A percentile compares a stretch with the other conserved stretches of the same genome.
These are phyloP conservation scores for Lentinula guzmanii DNA, from an alignment of 768 basidiomycete species.

Conservation along the genomic window DNA sequence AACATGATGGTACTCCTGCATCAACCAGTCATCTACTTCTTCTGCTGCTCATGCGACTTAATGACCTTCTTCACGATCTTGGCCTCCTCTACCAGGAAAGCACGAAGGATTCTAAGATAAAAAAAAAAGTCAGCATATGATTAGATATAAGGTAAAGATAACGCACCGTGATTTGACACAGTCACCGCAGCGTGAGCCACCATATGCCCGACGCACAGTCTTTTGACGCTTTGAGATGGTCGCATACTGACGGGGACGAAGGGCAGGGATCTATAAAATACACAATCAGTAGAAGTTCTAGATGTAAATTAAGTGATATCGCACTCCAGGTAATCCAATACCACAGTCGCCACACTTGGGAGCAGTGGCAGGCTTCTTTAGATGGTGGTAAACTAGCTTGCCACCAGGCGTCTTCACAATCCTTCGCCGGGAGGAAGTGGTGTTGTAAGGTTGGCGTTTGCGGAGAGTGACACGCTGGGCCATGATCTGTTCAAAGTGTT, in stretches of 20 bases:
- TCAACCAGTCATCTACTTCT: neutral
- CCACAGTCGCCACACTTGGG: constrained; percentile 99
- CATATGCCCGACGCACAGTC: constrained; percentile 94
- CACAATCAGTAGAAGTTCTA: neutral
- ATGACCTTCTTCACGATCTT: constrained; percentile 99
- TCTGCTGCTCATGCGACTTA: constrained; percentile 70
- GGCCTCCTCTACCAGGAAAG: constrained; percentile 98
- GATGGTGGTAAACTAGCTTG: constrained; percentile 95
- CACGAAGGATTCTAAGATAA: constrained; percentile 78
- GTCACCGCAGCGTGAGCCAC: constrained; percentile 93
- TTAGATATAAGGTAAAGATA: neutral
- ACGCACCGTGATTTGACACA: constrained; percentile 93
- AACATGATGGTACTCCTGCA: neutral
- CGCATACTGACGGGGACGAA: constrained; percentile 94
- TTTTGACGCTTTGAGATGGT: constrained; percentile 96
- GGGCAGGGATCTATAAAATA: constrained; percentile 71
- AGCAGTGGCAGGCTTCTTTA: constrained; percentile 87
- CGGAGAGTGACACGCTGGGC: constrained; percentile 99
- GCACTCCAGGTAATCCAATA: constrained; percentile 86
- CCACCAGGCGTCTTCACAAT: constrained; percentile 98
- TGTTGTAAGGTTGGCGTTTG: constrained; percentile 98
- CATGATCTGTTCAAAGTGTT: constrained; percentile 40
- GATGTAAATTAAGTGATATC: constrained; percentile 21
- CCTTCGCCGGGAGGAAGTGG: constrained; percentile 90
- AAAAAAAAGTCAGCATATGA: constrained; percentile 6